phyloP scores from a whole-genome alignment of 108 stramenopile genomes.

The Schizochytrium sp. region DNA sequence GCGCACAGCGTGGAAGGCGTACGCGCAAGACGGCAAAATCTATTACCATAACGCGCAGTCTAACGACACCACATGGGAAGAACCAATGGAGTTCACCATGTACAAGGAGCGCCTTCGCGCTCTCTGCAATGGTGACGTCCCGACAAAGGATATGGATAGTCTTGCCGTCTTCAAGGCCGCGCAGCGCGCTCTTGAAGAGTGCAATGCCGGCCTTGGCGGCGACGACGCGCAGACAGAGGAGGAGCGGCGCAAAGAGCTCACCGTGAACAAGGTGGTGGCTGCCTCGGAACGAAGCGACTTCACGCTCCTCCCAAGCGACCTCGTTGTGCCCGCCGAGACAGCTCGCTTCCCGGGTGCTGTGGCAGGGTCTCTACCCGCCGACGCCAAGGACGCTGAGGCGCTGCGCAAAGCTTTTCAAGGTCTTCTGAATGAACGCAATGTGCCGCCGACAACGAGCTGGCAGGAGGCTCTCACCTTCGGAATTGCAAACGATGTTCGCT shows the following conservation, averaged over 20 bases:
- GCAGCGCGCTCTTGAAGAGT: neutral
- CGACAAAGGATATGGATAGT: constrained; percentile 10
- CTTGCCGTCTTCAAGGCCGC: constrained; percentile 4
- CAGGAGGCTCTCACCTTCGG: neutral
- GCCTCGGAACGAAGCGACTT: neutral
- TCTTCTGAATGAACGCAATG: neutral
- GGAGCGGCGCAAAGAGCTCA: neutral
- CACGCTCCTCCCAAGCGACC: neutral
- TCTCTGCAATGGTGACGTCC: constrained; percentile 4
- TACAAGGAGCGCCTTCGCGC: constrained; percentile 18
- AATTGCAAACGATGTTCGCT: neutral
- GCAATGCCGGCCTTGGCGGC: neutral
- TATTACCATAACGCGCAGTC: neutral
- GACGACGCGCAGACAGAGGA: neutral
- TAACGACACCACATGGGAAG: neutral
- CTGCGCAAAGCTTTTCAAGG: neutral
- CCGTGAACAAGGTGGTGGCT: neutral
- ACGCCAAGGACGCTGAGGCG: neutral
- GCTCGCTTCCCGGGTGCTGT: neutral
- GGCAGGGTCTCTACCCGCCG: neutral
- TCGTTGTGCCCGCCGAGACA: neutral
- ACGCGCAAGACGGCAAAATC: neutral
- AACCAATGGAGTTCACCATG: neutral
- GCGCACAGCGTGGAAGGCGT: neutral
- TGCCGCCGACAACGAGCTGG: neutral